Base-by-base conservation (phyloP, 2,329 filamentous ascomycete genomes). In the Capronia coronata region DNA sequence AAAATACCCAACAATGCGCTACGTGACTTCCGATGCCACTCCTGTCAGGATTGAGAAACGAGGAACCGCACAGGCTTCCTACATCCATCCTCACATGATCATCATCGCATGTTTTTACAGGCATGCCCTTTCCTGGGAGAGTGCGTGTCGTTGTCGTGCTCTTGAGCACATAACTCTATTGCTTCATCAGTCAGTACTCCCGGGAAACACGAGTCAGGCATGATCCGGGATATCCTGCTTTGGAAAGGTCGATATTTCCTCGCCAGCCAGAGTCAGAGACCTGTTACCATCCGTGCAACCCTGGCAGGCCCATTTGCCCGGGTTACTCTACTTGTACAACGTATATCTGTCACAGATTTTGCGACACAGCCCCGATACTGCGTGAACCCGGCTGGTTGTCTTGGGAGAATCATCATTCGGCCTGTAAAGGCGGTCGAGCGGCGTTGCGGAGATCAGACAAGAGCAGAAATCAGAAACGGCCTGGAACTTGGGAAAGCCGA, bases 321-420 rank as follows among this genome's bases (percentile, higher is more conserved):
- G 49, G 43, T 37, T 29, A 27, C n/a, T 32, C 30, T 29, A 23
- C 29, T 39, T 30, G 44, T 51, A 44, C 29, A 9, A 54, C 44
- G 29, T 18, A 23, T 34, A 43, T 43, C 52, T 48, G 52, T 51
- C 44, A 51, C 34, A 51, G 52, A 35, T 51, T 46, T 22, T 43
- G 52, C 48, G 46, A 23, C 22, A 43, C 45, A 16, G 29, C 27
- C 37, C 23, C 18, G 35, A 43, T 27, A 18, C 43, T 43, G 49
- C 49, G 47, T 29, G 38, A n/a, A 40, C 39, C 47, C 51, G 40
- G 29, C 21, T 14, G 22, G 29, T 19, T 14, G 22, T 32, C 22
- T 38, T 45, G 22, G 18, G 37, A 14, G 40, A 35, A 25, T 18
- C 16, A 11, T 11, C 39, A 5, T 35, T 23, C 32, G 14, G 39